phyloP scores from a whole-genome alignment of 2,329 filamentous ascomycete genomes.

The Hymenoscyphus scutula region DNA sequence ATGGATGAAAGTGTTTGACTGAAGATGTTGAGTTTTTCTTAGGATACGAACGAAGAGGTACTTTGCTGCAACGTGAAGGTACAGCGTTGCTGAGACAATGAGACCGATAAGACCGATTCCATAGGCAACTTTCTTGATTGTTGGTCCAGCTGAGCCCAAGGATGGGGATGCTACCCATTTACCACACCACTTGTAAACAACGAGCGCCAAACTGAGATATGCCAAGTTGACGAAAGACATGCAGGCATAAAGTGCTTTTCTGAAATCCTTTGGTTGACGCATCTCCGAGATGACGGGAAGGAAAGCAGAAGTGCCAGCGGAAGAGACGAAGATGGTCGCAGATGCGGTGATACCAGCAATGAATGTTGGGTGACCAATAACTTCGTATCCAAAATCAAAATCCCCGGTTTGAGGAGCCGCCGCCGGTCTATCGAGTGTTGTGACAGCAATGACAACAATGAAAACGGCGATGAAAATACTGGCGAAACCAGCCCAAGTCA shows the following conservation, averaged over 20 bases:
- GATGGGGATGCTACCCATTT: slow-evolving; percentile 61
- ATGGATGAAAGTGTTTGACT: slow-evolving; percentile 49
- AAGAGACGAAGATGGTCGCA: slow-evolving; percentile 58
- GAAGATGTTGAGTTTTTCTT: slow-evolving; percentile 49
- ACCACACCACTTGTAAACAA: slow-evolving; percentile 57
- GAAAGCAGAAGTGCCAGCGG: slow-evolving; percentile 58
- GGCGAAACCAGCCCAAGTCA: slow-evolving; percentile 59
- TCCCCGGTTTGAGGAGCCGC: slow-evolving; percentile 57
- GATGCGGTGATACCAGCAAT: slow-evolving; percentile 56
- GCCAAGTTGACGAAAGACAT: slow-evolving; percentile 56
- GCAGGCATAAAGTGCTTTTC: slow-evolving; percentile 57
- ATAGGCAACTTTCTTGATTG: slow-evolving; percentile 60
- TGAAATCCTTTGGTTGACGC: slow-evolving; percentile 56
- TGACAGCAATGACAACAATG: slow-evolving; percentile 54
- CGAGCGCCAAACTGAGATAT: slow-evolving; percentile 56
- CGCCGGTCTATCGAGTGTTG: slow-evolving; percentile 54
- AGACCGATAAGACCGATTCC: slow-evolving; percentile 57
- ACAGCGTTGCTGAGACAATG: slow-evolving; percentile 43
- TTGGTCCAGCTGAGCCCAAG: slow-evolving; percentile 57
- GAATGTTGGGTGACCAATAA: slow-evolving; percentile 56
- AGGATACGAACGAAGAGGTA: slow-evolving; percentile 56
- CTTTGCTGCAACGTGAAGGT: slow-evolving; percentile 51
- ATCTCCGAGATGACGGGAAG: slow-evolving; percentile 66
- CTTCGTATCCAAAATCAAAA: slow-evolving; percentile 58
- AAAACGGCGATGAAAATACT: slow-evolving; percentile 58